These are phyloP conservation scores for Piper betle DNA, from an alignment of 164 flowering plant species.

Conservation along the genomic window DNA sequence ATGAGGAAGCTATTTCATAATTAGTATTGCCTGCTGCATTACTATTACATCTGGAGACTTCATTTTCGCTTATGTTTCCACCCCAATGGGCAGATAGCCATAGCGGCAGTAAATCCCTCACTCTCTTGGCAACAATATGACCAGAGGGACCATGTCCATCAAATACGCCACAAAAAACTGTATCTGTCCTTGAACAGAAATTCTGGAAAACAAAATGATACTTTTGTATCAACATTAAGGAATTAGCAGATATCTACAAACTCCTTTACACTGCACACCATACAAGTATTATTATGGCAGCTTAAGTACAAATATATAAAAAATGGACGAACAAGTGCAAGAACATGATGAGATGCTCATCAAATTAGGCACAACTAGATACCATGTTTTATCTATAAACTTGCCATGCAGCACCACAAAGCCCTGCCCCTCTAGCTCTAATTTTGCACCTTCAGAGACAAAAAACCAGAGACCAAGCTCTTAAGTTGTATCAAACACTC, in stretches of 20 bases:
- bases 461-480: no score
- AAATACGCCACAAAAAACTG: conserved; percentile 80
- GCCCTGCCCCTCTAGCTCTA: no score
- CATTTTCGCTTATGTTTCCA: conserved; percentile 24
- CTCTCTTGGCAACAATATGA: conserved; percentile 84
- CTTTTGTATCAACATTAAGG: no score
- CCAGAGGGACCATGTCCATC: conserved; percentile 97
- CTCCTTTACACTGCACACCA: background rate
- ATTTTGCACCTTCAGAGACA: no score
- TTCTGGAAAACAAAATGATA: conserved; percentile 26
- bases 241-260: no score
- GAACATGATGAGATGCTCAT: background rate
- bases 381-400: no score
- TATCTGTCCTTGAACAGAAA: conserved; percentile 53
- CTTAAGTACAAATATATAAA: conserved; percentile 3
- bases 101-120: conserved; percentile 68
- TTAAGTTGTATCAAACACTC: no score
- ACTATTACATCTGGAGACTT: conserved; percentile 27
- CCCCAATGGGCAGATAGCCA: conserved; percentile 26
- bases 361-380: no score
- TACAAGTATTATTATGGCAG: no score
- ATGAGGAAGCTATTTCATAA: conserved; percentile 24
- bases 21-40: conserved; percentile 21
- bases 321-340: background rate
- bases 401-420: no score